Percentiles rank a stretch among this genome's conserved stretches.
Conservation (phyloP, 768 basidiomycete genomes). For the Suillus placidus region DNA sequence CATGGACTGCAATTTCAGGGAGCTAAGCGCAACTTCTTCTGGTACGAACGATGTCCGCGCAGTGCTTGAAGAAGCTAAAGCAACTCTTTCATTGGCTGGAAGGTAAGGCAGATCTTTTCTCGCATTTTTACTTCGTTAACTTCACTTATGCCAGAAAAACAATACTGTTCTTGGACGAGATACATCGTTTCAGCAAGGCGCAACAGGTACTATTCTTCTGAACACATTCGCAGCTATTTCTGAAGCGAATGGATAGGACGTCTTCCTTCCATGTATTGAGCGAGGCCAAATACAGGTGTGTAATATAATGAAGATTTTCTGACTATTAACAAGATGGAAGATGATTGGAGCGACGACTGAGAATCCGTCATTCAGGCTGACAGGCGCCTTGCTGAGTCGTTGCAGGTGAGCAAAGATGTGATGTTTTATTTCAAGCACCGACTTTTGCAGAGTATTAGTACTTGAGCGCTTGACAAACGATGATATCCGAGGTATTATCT, state of each 20-base stretch:
- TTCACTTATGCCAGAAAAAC: slow-evolving; percentile 53
- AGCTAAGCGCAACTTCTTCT: slow-evolving; percentile 73
- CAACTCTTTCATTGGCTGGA: slow-evolving; percentile 62
- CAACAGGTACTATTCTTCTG: slow-evolving; percentile 52
- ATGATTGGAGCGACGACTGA: slow-evolving; percentile 87
- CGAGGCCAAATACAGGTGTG: slow-evolving; percentile 69
- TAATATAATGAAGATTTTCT: slow-evolving; percentile 5
- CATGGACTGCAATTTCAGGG: slow-evolving; percentile 66
- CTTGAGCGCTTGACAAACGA: slow-evolving; percentile 67
- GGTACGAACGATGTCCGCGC: slow-evolving; percentile 70
- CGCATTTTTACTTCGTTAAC: not conserved
- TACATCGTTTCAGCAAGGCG: slow-evolving; percentile 76
- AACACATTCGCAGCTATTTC: slow-evolving; percentile 12
- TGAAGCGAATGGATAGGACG: slow-evolving; percentile 49
- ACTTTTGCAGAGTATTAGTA: slow-evolving; percentile 64
- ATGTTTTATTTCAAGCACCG: slow-evolving; percentile 17
- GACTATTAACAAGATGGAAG: slow-evolving; percentile 31
- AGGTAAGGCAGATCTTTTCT: slow-evolving; percentile 40
- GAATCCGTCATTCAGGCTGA: slow-evolving; percentile 86
- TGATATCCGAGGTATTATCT: slow-evolving; percentile 61
- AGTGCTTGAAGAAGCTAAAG: slow-evolving; percentile 79
- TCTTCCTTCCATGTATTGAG: slow-evolving; percentile 83
- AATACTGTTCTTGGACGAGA: slow-evolving; percentile 80
- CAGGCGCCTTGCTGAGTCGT: slow-evolving; percentile 70
- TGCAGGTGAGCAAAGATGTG: slow-evolving; percentile 58